Evolutionary conservation across 2,329 filamentous ascomycete species (phyloP).

Genomic region (Microdochium nivale): DNA sequence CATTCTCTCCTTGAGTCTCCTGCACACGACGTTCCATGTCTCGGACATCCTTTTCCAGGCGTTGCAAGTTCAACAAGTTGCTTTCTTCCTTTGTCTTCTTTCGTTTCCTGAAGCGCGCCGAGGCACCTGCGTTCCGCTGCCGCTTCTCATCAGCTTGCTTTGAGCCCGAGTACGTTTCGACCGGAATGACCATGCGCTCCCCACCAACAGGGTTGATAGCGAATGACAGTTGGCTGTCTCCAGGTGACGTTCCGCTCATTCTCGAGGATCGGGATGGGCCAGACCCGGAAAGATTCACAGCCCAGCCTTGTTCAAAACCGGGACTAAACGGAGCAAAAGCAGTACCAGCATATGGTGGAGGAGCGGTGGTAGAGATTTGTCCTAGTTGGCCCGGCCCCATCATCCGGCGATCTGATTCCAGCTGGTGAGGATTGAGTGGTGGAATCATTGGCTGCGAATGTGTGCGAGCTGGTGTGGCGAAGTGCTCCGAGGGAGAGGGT

Average conservation of each 20-base stretch:
- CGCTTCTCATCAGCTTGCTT: constrained; percentile 79
- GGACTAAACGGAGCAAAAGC: neutral
- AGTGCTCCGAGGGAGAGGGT: neutral
- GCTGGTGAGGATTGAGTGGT: neutral
- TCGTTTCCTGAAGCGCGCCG: constrained; percentile 70
- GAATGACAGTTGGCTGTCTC: constrained; percentile 3
- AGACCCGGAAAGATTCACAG: neutral
- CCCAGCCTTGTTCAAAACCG: neutral
- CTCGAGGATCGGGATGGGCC: neutral
- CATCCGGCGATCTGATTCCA: neutral
- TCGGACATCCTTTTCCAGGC: constrained; percentile 58
- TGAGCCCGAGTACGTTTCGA: constrained; percentile 76
- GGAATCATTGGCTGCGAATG: neutral
- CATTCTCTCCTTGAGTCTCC: constrained; percentile 51
- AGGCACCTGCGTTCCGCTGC: constrained; percentile 76
- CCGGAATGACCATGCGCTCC: constrained; percentile 49
- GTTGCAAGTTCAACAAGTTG: constrained; percentile 58
- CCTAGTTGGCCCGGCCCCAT: neutral
- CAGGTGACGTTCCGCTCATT: neutral
- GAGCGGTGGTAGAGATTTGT: neutral
- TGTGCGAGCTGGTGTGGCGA: neutral
- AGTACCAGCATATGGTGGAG: neutral
- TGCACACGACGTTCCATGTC: constrained; percentile 50
- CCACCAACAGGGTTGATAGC: constrained; percentile 23
- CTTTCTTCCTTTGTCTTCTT: constrained; percentile 77